phyloP scores from a whole-genome alignment of 495 filamentous ascomycete genomes.

The Neurospora tetrasperma region DNA sequence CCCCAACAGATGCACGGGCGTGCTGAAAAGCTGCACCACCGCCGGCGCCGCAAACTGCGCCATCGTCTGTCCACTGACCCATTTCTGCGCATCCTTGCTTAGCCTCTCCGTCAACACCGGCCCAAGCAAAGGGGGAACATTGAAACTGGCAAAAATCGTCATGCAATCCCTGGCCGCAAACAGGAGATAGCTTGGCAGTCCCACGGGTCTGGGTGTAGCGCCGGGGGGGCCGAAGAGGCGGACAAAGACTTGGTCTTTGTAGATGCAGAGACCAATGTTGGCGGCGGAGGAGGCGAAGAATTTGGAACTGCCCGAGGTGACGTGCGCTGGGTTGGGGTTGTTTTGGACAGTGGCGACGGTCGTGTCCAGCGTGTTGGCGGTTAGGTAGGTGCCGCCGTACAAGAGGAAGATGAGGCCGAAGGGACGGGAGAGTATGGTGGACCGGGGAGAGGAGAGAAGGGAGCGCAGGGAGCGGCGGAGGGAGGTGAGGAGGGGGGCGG shows the following conservation, averaged over 20 bases:
- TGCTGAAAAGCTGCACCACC: constrained; percentile 68
- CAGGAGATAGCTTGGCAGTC: constrained; percentile 57
- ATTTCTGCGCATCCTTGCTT: constrained; percentile 34
- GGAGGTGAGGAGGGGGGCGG: constrained; percentile 56
- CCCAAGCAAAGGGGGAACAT: constrained; percentile 70
- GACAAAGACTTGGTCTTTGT: constrained; percentile 86
- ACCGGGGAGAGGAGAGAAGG: constrained; percentile 57
- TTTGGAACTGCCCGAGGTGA: constrained; percentile 67
- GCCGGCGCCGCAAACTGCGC: constrained; percentile 80
- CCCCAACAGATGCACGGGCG: constrained; percentile 80
- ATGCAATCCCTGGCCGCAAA: constrained; percentile 80
- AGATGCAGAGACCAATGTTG: constrained; percentile 83
- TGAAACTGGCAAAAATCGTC: constrained; percentile 92
- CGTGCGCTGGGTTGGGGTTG: constrained; percentile 37
- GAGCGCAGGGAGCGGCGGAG: constrained; percentile 51
- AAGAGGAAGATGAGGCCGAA: constrained; percentile 80
- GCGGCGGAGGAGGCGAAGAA: constrained; percentile 74
- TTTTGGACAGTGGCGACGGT: constrained; percentile 53
- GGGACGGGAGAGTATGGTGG: constrained; percentile 66
- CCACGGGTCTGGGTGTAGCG: constrained; percentile 41
- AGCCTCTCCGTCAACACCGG: constrained; percentile 47
- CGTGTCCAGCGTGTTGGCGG: constrained; percentile 84
- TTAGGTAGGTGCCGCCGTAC: constrained; percentile 85
- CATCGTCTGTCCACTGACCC: constrained; percentile 39
- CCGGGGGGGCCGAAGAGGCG: constrained; percentile 61